phyloP scores from a whole-genome alignment of 305 asterid species.

The Fraxinus velutina region DNA sequence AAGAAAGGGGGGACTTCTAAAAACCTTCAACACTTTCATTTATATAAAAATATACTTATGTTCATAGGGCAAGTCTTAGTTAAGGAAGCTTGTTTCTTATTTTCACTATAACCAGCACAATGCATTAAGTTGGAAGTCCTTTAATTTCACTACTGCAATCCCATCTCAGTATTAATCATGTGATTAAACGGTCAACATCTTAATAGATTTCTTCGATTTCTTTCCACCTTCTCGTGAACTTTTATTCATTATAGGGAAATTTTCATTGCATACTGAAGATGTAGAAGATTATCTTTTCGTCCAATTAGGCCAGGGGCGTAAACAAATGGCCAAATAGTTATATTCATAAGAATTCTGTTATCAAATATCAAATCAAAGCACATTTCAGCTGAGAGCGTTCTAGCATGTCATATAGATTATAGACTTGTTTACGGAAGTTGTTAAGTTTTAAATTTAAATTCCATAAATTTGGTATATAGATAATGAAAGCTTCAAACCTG shows the following conservation, averaged over 20 bases:
- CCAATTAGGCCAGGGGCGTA: background rate
- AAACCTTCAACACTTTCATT: background rate
- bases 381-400: background rate
- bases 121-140: background rate
- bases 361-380: background rate
- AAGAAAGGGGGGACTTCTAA: background rate
- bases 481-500: constrained; percentile 52
- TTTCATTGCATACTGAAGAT: background rate
- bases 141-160: background rate
- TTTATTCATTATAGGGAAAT: background rate
- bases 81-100: background rate
- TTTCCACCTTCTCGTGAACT: background rate
- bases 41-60: background rate
- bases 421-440: background rate
- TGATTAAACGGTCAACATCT: background rate
- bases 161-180: background rate
- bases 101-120: background rate
- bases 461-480: constrained; percentile 2
- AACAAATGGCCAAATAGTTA: background rate
- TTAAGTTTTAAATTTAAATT: background rate
- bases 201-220: background rate
- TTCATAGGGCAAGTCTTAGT: background rate
- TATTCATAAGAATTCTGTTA: background rate
- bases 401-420: background rate
- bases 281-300: background rate